Base-by-base conservation (phyloP, 805 yeast genomes). In the Nakazawaea sp. region DNA sequence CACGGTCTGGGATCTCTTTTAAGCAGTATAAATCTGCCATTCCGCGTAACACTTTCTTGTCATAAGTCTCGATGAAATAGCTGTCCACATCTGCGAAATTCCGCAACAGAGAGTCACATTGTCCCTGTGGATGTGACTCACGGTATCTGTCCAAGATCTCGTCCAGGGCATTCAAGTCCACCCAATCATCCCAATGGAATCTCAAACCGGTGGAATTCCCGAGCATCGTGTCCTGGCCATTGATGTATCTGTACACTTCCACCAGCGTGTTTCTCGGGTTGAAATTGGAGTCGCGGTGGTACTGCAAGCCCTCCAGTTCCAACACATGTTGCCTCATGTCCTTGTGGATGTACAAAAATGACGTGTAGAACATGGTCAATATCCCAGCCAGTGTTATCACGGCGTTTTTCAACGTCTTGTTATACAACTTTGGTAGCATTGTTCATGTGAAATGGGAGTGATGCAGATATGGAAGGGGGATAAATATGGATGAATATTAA, bases 121-220 rank as follows among this genome's bases (percentile, higher is more conserved):
- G 8, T 4, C 34, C 38, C 5, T 23, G 12, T 24, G 38, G 38
- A 4, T 21, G 13, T 28, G 23, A 19, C 9, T 24, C 7, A 12
- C 33, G 18, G 13, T 30, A 30, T 7, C 11, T 18, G 11, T 30
- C 18, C 17, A 35, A 23, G 9, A 30, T 25, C 3, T 29, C 24
- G 13, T 35, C 15, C 25, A 18, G 29, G 2, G 34, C 25, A 12
- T 32, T 21, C 5, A 35, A 15, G 18, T 35, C 38, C 4, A 35
- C 26, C 30, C 30, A 35, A 11, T 35, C 38, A 30, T 35, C 38
- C 38, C 38, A 35, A 25, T 35, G 38, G 30, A 35, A 35, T 5
- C 7, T 18, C 11, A 28, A 8, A 6, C 28, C 28, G 16, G n/a
- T 6, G 12, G 6, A 5, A 7, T 13, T 8, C 7, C 9, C 16